phyloP scores from a whole-genome alignment of 305 asterid species.

The Withania somnifera region DNA sequence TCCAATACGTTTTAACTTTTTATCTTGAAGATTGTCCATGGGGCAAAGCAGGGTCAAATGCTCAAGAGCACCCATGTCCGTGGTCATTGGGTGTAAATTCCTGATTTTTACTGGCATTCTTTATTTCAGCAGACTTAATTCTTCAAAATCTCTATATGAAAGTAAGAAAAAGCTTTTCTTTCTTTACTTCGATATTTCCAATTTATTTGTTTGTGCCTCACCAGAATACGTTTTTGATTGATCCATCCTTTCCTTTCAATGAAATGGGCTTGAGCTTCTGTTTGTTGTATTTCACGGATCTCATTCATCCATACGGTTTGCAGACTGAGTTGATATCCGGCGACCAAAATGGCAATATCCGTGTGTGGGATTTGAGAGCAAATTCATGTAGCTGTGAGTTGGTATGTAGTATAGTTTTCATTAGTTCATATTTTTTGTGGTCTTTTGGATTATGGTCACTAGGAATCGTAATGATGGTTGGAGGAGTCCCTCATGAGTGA shows the following conservation, averaged over 20 bases:
- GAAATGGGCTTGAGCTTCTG: neutral
- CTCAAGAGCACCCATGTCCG: neutral
- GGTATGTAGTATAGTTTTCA: conserved; percentile 30
- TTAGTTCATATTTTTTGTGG: neutral
- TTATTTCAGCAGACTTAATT: neutral
- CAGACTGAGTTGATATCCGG: conserved; percentile 96
- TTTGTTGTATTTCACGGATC: neutral
- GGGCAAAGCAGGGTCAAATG: neutral
- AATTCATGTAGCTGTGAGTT: conserved; percentile 97
- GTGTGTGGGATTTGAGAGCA: conserved; percentile 98
- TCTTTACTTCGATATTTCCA: neutral
- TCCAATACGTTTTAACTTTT: neutral
- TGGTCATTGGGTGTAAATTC: neutral
- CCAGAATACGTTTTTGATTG: neutral
- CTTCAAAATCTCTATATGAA: neutral
- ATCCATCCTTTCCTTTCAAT: neutral
- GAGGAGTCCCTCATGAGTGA: neutral
- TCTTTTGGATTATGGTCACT: neutral
- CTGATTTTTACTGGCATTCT: neutral
- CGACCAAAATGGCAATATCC: conserved; percentile 95
- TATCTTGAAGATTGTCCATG: neutral
- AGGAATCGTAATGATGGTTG: neutral
- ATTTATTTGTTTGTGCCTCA: neutral
- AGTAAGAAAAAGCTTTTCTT: neutral
- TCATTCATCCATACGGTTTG: conserved; percentile 6